Evolutionary conservation across 345 rosid genomes (phyloP), one percentile per base, ranked within the genome.

Genomic region (Eucalyptus tenuipes): DNA sequence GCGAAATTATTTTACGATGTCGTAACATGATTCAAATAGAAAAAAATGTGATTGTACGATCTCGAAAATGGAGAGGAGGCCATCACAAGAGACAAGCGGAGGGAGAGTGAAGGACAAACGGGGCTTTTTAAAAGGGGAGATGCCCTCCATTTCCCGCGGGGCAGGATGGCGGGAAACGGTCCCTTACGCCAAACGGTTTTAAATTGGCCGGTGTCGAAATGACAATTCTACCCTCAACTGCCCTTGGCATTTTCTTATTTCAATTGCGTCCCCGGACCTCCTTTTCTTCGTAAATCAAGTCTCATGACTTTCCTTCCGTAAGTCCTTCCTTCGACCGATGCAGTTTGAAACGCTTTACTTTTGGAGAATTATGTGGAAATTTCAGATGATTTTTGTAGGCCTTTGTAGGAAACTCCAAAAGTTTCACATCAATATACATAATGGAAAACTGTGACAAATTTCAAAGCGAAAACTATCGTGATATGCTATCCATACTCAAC

Each of bases 381-480:
- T 33, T 33, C 25, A 3, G 2, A 66, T 2, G 2, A 33, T 13
- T 33, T 71, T 17, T 71, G 2, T 17, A 3, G 13, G 6, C 40
- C 57, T 20, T 52, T 8, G 5, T 52, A 52, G 4, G 4, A 52
- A 52, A 52, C 5, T 13, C 33, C 8, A 4, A 16, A 33, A 17
- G 11, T 18, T 33, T 71, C 82, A 5, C 27, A 71, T 37, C 22
- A 18, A 71, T 18, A 5, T 12, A 17, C 1, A 24, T 1, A 37
- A 18, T 71, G 13, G 1, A 71, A 37, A 71, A 18, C 5, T 1
- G 8, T 3, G 8, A 18, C 33, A 71, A 71, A 18, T 20, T 71
- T 18, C 0, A 2, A 71, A 71, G 13, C 1, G 7, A 2, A 37
- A 18, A 71, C 3, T 8, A 6, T 5, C 0, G 0, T 5, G 1